Base-by-base conservation (phyloP, 1,284 basidiomycete genomes). In the Hemileia vastatrix region DNA sequence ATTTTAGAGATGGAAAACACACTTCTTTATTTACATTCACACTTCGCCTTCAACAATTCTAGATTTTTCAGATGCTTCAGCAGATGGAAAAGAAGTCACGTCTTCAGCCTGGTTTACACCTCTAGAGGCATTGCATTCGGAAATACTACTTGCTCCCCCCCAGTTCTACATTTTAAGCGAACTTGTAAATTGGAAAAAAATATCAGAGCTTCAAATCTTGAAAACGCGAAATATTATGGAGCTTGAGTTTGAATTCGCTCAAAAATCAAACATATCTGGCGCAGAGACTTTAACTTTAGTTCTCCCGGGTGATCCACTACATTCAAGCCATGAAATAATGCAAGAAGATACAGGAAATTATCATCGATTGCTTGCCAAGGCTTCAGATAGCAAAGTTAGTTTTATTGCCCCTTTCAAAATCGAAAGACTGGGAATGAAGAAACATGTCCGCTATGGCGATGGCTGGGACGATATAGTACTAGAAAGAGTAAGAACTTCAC, bases 21-120 rank as follows among this genome's bases (percentile, higher is more conserved):
- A 65, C 50, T 72, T 72, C 62, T 71, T 68, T 63, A 57, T 71
- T 44, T 45, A 67, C 19, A 52, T 72, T 36, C 64, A 70, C 13
- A 67, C 67, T 0, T 47, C 63, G 6, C 52, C 56, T n/a, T 63
- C 66, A 21, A 13, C 3, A 11, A 54, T 19, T 4, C 9, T 49
- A 27, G n/a, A 43, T 53, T 21, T 51, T 1, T 21, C 51, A 9
- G 13, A 40, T 36, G 60, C 56, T 15, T 56, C 63, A 15, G 54
- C 58, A 9, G 68, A 70, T 45, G 61, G 65, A 5, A 52, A 54
- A 31, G 69, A 71, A 33, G 67, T 62, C 1, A 50, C 64, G 6
- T 60, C 54, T 11, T 63, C 65, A 1, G 56, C 57, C 6, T 71
- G 68, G 68, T 36, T 71, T 31, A 71, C 68, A 1, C 69, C 69